Evolutionary conservation across 192 early-diverging fungal genomes (phyloP), one percentile per base, ranked within the genome.

Genomic region (Coemansia sp.): DNA sequence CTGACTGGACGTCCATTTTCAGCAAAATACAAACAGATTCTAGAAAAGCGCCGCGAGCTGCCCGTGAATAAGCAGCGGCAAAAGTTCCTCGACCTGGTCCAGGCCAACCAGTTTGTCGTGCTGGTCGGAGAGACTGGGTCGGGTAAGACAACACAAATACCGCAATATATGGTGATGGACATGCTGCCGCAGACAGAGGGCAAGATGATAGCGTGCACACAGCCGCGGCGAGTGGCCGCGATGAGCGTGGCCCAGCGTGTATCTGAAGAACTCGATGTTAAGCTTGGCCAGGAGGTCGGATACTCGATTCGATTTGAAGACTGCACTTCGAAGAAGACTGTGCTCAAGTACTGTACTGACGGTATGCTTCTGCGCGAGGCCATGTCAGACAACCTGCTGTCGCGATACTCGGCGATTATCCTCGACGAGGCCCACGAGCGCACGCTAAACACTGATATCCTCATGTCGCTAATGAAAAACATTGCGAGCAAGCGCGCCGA

Each of bases 271-370:
- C 77, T 99, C 84, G 95, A 97, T 65, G 92, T 95, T 10, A 80
- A 83, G 41, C 83, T 98, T n/a, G 95, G 97, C 22, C 86, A 92
- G 45, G 91, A 97, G 75, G 97, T 99, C 23, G 97, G 97, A 56
- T 99, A 98, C 82, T 91, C 87, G 66, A 99, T 99, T 70, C 92
- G 97, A 84, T 99, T 99, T 65, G 96, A 99, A 76, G 94, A 97
- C 75, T 88, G 89, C 72, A 98, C 96, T 2, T 90, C 89, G 7
- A 66, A 81, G 9, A 86, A 81, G 15, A 99, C 96, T 1, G 74
- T 91, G 21, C 84, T 99, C 24, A 97, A 98, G 83, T 97, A 97
- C 80, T 93, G 96, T 85, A 99, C 97, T 1, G 96, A 98, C 78
- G 97, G 97, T 92, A 98, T 99, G 96, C 85, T 99, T 27, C 73